phyloP scores from a whole-genome alignment of 768 basidiomycete species.

The Kwoniella sp. region DNA sequence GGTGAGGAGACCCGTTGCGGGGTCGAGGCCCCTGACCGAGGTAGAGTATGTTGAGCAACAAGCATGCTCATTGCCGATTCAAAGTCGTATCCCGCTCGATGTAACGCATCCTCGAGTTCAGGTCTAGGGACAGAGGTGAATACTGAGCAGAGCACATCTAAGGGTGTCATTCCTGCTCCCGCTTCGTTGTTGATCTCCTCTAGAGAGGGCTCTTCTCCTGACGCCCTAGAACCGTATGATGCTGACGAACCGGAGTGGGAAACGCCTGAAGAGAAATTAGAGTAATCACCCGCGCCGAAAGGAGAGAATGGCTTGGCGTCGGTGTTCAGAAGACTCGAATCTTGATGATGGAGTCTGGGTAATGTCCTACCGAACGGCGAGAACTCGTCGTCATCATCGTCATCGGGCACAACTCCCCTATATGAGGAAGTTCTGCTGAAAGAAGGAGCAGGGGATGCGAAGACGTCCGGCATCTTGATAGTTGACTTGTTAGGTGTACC shows the following conservation, averaged over 20 bases:
- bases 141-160: slow-evolving; percentile 91
- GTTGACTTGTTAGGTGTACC: slow-evolving; percentile 42
- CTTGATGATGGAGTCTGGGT: slow-evolving; percentile 67
- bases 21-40: slow-evolving; percentile 60
- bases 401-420: slow-evolving; percentile 62
- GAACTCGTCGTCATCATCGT: slow-evolving; percentile 58
- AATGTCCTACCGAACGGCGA: slow-evolving; percentile 58
- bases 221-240: slow-evolving; percentile 25
- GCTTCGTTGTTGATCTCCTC: slow-evolving; percentile 31
- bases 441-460: slow-evolving; percentile 63
- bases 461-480: slow-evolving; percentile 44
- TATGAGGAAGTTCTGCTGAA: slow-evolving; percentile 25
- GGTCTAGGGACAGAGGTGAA: slow-evolving; percentile 87
- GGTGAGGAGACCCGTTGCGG: slow-evolving; percentile 48
- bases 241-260: slow-evolving; percentile 10
- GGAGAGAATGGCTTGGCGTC: slow-evolving; percentile 63
- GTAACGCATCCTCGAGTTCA: slow-evolving; percentile 90
- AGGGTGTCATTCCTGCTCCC: slow-evolving; percentile 82
- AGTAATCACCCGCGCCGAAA: slow-evolving; percentile 37
- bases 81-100: slow-evolving; percentile 87
- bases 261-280: slow-evolving; percentile 8
- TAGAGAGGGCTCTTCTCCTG: slow-evolving; percentile 10
- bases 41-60: slow-evolving; percentile 62
- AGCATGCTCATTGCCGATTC: slow-evolving; percentile 94
- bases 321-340: slow-evolving; percentile 62